Evolutionary conservation across 345 rosid genomes (phyloP), one percentile per base, ranked within the genome.

Genomic region (Turnera subulata): DNA sequence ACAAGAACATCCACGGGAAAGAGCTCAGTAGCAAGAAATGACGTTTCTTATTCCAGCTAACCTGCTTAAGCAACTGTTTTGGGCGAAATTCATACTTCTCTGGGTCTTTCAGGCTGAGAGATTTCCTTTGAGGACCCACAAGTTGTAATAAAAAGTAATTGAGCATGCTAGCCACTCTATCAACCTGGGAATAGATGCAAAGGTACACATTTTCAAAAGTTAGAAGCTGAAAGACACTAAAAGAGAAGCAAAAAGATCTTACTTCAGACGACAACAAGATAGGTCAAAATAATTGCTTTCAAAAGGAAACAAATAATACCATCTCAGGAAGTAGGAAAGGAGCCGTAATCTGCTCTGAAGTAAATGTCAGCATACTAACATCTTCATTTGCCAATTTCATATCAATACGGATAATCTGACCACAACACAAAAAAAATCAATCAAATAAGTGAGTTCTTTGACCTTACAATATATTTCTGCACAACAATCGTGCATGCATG

Each of bases 321-420:
- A 94, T 94, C 86, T 94, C 99, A 69, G 97, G 96, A 53, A 94
- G 99, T 40, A 94, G 82, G 76, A 94, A 94, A 61, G 99, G 99
- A 44, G 80, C 86, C 22, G 89, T 83, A 55, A 94, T 94, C 78
- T 94, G 95, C 73, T 90, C 96, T 2, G 99, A 85, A 46, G 96
- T 90, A 77, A 87, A 90, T 54, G 95, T 83, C 57, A 94, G 81
- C 95, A 94, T 80, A 58, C 84, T 84, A 48, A 94, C 96, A 77
- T 88, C 99, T 73, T 94, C 97, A 73, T 94, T 94, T 46, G 99
- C 99, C 73, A 94, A 76, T 79, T 90, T 90, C 99, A 94, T 85
- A 70, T 94, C 97, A 43, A 88, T 90, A 42, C 84, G 84, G 56
- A 94, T 87, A 59, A 90, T 87, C 97, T 94, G 79, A 63, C 78